phyloP scores from a whole-genome alignment of 345 rosid species.

The Aquilaria yunnanensis region DNA sequence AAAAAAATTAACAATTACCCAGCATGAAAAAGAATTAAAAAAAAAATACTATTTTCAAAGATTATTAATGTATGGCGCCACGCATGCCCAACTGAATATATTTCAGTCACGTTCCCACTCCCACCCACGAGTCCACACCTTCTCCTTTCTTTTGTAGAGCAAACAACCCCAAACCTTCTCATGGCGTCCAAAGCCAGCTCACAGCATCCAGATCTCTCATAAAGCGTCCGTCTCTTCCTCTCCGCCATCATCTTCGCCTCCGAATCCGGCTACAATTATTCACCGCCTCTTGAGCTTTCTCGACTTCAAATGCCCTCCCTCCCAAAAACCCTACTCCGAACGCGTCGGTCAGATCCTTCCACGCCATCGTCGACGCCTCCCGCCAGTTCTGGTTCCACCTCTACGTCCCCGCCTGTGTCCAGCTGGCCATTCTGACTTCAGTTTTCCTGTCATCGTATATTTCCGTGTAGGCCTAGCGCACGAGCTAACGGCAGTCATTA shows the following conservation, averaged over 20 bases:
- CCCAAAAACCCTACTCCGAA: not conserved
- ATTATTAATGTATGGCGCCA: no score
- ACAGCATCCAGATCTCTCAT: not conserved
- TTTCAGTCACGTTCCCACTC: no score
- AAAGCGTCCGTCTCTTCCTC: conserved; percentile 1
- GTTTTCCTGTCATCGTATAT: conserved; percentile 2
- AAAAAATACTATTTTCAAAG: no score
- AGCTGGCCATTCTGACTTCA: not conserved
- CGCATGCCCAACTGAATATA: no score
- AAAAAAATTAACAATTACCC: no score
- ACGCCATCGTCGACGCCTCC: conserved; percentile 6
- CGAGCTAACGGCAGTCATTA: not conserved
- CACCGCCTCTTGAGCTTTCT: conserved; percentile 5
- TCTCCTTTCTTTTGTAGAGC: no score
- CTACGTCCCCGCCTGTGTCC: not conserved
- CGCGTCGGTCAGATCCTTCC: not conserved
- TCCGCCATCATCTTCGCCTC: conserved; percentile 1
- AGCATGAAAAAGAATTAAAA: no score
- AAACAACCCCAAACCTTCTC: no score
- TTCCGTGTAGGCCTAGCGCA: not conserved
- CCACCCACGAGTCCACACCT: no score
- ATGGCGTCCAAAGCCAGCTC: no score
- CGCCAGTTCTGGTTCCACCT: conserved; percentile 11
- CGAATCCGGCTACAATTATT: conserved; percentile 6
- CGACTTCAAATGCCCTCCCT: conserved; percentile 12